Conservation (phyloP, 352 stramenopile species). For the Thalassiosira oceanica region DNA sequence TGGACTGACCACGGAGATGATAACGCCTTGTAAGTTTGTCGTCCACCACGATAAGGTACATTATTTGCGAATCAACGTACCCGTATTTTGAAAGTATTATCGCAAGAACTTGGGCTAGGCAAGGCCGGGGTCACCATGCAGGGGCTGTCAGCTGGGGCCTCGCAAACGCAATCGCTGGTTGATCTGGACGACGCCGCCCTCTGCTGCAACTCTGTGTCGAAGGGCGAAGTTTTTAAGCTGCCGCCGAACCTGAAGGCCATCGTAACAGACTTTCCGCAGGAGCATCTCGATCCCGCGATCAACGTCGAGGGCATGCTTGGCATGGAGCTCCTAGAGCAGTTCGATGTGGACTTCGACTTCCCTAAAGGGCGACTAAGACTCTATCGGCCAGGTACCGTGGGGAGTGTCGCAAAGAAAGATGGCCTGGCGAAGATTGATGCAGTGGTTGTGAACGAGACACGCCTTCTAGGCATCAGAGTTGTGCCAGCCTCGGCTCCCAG, state of each 20-base stretch:
- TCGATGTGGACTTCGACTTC: slow-evolving; percentile 80
- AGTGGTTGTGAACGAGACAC: slow-evolving; percentile 71
- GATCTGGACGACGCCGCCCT: slow-evolving; percentile 54
- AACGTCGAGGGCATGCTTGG: slow-evolving; percentile 77
- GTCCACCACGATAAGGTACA: neutral
- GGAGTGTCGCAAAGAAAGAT: slow-evolving; percentile 15
- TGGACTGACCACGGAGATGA: slow-evolving; percentile 73
- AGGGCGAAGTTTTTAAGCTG: slow-evolving; percentile 17
- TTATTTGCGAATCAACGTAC: neutral
- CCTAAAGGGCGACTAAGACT: slow-evolving; percentile 54
- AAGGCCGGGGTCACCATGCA: slow-evolving; percentile 33
- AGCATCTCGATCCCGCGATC: slow-evolving; percentile 73
- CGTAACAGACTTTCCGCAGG: slow-evolving; percentile 73
- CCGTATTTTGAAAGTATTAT: slow-evolving; percentile 20
- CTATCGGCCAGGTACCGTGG: slow-evolving; percentile 48
- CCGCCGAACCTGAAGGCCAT: slow-evolving; percentile 53
- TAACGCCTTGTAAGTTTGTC: slow-evolving; percentile 60
- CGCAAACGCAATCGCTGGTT: slow-evolving; percentile 35
- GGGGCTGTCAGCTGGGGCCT: slow-evolving; percentile 50
- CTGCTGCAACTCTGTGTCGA: slow-evolving; percentile 36
- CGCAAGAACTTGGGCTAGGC: slow-evolving; percentile 44
- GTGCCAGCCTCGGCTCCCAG: slow-evolving; percentile 11
- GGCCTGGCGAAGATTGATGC: slow-evolving; percentile 56
- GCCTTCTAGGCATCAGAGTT: slow-evolving; percentile 65
- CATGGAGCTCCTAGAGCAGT: slow-evolving; percentile 68